Conservation (phyloP, 371 early-diverging fungal genomes). For the Capillidium heterosporum region DNA sequence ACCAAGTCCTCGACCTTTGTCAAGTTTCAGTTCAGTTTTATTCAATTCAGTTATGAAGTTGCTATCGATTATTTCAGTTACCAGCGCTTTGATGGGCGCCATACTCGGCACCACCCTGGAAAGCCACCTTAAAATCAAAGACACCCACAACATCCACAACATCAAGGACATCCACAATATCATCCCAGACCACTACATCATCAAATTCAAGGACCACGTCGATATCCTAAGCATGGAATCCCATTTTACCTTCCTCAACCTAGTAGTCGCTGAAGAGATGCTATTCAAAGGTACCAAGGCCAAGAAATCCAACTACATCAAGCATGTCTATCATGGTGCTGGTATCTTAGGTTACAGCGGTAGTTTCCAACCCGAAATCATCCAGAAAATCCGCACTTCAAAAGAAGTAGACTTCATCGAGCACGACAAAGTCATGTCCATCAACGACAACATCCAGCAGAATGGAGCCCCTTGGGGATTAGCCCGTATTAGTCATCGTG, state of each 20-base stretch:
- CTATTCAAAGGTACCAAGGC: background rate
- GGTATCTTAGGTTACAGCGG: slow-evolving; percentile 67
- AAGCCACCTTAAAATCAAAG: no score
- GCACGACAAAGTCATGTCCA: slow-evolving; percentile 49
- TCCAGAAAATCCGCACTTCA: slow-evolving; percentile 41
- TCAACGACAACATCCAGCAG: slow-evolving; percentile 49
- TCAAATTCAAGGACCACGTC: slow-evolving; percentile 16
- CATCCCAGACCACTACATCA: slow-evolving; percentile 21
- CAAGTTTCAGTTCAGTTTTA: no score
- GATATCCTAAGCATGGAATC: slow-evolving; percentile 2
- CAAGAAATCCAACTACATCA: slow-evolving; percentile 20
- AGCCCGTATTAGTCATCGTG: slow-evolving; percentile 70
- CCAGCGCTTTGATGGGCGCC: no score
- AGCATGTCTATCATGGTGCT: slow-evolving; percentile 52
- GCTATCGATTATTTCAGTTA: no score
- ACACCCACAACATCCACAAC: no score
- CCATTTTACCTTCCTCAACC: slow-evolving; percentile 7
- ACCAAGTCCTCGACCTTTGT: no score
- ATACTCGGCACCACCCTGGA: no score
- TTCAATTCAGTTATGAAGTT: no score
- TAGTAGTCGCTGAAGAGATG: background rate
- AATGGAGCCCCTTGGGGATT: slow-evolving; percentile 80
- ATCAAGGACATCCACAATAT: no score
- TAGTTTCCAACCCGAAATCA: slow-evolving; percentile 36
- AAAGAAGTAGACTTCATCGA: slow-evolving; percentile 54